phyloP scores from a whole-genome alignment of 495 filamentous ascomycete genomes.

The Eremomyces bilateralis region DNA sequence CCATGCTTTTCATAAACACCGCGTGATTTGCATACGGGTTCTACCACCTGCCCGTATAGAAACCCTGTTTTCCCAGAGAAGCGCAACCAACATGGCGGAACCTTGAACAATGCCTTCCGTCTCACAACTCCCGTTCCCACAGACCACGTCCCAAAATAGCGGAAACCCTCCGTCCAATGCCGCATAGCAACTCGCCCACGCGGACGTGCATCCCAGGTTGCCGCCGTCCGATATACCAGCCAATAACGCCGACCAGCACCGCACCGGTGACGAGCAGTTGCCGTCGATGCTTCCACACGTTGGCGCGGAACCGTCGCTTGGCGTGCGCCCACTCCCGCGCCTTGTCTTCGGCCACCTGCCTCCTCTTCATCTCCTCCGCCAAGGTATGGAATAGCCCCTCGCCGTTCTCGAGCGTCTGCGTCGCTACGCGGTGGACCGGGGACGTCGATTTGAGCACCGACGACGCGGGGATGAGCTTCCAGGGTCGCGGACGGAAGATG shows the following conservation, averaged over 20 bases:
- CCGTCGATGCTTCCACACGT: conserved; percentile 8
- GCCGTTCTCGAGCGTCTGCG: conserved; percentile 36
- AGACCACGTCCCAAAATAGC: background rate
- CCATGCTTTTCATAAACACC: no score
- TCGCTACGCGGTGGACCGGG: conserved; percentile 18
- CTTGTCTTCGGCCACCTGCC: conserved; percentile 3
- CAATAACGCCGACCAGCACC: conserved; percentile 8
- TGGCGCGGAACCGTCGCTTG: background rate
- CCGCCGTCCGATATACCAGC: conserved; percentile 7
- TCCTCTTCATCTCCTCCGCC: conserved; percentile 36
- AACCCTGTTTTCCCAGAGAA: no score
- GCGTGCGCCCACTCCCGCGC: conserved; percentile 1
- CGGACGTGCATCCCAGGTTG: background rate
- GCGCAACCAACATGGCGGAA: no score
- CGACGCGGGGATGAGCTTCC: conserved; percentile 44
- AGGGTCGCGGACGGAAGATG: conserved; percentile 38
- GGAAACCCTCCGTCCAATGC: no score
- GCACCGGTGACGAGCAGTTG: conserved; percentile 6
- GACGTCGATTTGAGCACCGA: conserved; percentile 74
- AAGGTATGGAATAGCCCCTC: conserved; percentile 44
- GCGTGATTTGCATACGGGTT: no score
- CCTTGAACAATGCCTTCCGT: no score
- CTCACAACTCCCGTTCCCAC: no score
- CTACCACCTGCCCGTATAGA: no score
- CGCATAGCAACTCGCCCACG: background rate